Base-by-base conservation (phyloP, 2,329 filamentous ascomycete genomes). In the Paecilomyces sp. region DNA sequence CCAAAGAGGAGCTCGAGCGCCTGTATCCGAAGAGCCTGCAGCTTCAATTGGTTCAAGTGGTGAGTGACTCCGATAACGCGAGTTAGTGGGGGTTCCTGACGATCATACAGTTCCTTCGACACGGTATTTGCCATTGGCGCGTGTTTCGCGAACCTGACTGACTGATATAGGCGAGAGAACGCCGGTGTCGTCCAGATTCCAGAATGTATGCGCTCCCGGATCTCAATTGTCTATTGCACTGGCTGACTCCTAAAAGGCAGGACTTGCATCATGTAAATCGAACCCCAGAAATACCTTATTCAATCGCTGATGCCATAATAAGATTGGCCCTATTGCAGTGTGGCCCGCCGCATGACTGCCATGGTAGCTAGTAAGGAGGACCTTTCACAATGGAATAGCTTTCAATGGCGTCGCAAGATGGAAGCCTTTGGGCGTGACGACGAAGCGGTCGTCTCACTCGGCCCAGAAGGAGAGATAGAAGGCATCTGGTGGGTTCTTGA, bases 301-400 rank as follows among this genome's bases (percentile, higher is more conserved):
- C 65, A 72, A 58, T 59, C 66, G 58, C 36, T 56, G 30, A 18
- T 52, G 57, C 53, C 64, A 53, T 53, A 13, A 13, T 18, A 6
- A 81, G 82, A 86, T 76, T 99, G 94, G 94, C 91, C 94, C 1
- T 97, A 97, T 77, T 99, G 94, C 77, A 84, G 85, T 64, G 85
- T 88, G 58, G 90, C 89, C 24, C 84, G 85, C 61, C 87, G 88
- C 65, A 83, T 97, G 71, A 85, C 81, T 28, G 83, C 84, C 61
- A 81, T 85, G 61, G 81, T 87, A 25, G 78, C 85, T 63, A 78
- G 77, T 47, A 82, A 77, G 54, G 80, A 81, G 59, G 81, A 81
- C 68, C 74, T 76, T 61, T 79, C 74, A 36, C 71, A 76, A 57
- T 88, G 84, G 84, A 82, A 85, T 66, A 76, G 77, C 1, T 77